Conservation (phyloP, 345 rosid species). For the Populus euphratica region DNA sequence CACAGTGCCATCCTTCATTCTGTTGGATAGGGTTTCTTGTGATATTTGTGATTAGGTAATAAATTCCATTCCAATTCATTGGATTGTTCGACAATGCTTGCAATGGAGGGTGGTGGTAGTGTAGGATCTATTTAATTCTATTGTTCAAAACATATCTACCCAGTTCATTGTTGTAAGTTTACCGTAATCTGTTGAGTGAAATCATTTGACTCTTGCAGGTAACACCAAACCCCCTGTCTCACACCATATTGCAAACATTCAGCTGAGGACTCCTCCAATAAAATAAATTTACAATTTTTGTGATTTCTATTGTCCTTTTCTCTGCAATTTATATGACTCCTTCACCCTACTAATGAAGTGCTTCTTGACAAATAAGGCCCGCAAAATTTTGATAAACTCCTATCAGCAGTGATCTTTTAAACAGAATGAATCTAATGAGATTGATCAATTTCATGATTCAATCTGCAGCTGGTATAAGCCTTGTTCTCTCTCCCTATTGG, state of each 20-base stretch:
- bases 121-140: not conserved
- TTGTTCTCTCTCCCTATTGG: not conserved
- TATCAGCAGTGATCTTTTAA: not conserved
- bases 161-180: not conserved
- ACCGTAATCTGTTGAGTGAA: not conserved
- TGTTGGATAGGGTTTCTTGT: slow-evolving; percentile 25
- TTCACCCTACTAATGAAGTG: not conserved
- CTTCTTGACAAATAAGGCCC: not conserved
- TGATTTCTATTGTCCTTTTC: not conserved
- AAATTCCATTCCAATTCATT: slow-evolving; percentile 2
- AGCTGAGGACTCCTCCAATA: not conserved
- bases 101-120: not conserved
- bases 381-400: not conserved
- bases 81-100: slow-evolving; percentile 2
- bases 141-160: not conserved
- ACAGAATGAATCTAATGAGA: not conserved
- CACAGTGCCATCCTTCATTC: slow-evolving; percentile 43
- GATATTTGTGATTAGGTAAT: not conserved
- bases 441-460: not conserved
- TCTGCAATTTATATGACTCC: not conserved
- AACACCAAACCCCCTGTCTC: not conserved
- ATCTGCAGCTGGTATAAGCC: not conserved
- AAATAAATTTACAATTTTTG: not conserved
- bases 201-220: not conserved
- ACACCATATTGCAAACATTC: not conserved